A percentile compares a stretch with the other conserved stretches of the same genome.
Evolutionary conservation across 371 early-diverging fungal species (phyloP).

Genomic region (Sporodiniella umbellata): DNA sequence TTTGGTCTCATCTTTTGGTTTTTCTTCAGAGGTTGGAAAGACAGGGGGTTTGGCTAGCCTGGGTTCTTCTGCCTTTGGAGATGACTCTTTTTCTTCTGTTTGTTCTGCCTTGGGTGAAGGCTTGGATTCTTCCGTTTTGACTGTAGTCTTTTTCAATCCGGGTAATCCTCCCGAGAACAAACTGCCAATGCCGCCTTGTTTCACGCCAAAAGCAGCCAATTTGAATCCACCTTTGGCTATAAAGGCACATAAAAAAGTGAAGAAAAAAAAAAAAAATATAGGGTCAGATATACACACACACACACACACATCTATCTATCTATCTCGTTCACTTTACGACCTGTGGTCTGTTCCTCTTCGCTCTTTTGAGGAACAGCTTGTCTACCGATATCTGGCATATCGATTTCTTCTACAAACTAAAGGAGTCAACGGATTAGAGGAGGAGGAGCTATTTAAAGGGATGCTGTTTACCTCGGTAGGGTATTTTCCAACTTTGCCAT

Average conservation of each 20-base stretch:
- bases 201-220: constrained; percentile 75
- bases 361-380: constrained; percentile 2
- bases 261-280: no score
- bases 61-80: constrained; percentile 12
- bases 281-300: no score
- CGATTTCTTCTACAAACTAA: constrained; percentile 36
- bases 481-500: constrained; percentile 67
- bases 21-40: not conserved
- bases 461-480: constrained; percentile 54
- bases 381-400: constrained; percentile 46
- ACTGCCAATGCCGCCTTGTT: constrained; percentile 78
- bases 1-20: not conserved
- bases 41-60: not conserved
- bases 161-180: constrained; percentile 60
- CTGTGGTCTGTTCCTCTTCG: constrained; percentile 21
- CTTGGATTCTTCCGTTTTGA: not conserved
- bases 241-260: not conserved
- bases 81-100: no score
- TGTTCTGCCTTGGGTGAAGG: constrained; percentile 2
- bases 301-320: no score
- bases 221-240: constrained; percentile 45
- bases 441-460: not conserved
- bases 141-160: constrained; percentile 30
- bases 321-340: no score
- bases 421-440: not conserved